A percentile compares a stretch with the other conserved stretches of the same genome.
Evolutionary conservation across 192 early-diverging fungal species (phyloP).

Genomic region (Podila horticola): DNA sequence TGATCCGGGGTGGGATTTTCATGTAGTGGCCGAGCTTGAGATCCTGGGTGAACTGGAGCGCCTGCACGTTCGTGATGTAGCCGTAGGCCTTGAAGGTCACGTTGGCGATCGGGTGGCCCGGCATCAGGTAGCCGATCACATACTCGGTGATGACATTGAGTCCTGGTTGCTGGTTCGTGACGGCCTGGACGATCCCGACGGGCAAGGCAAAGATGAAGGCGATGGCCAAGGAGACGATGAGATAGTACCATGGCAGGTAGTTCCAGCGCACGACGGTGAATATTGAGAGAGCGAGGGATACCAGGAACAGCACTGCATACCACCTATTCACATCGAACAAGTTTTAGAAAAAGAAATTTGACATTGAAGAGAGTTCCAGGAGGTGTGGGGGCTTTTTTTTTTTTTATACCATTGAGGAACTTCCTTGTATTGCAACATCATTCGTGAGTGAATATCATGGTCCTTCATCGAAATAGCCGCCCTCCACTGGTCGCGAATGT

Average conservation of each 20-base stretch:
- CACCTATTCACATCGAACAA: constrained; percentile 1
- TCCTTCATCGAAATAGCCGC: constrained; percentile 41
- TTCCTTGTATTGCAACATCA: constrained; percentile 80
- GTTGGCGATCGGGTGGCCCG: constrained; percentile 59
- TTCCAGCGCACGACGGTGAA: constrained; percentile 22
- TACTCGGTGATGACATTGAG: constrained; percentile 66
- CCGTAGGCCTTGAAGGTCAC: constrained; percentile 69
- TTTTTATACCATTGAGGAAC: constrained; percentile 73
- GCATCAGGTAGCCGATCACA: constrained; percentile 61
- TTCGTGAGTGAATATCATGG: constrained; percentile 72
- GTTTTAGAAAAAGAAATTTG: not conserved
- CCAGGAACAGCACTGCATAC: constrained; percentile 17
- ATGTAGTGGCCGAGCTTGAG: constrained; percentile 72
- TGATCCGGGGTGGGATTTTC: constrained; percentile 67
- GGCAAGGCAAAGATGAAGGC: constrained; percentile 55
- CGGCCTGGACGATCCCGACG: constrained; percentile 59
- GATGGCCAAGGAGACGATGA: constrained; percentile 48
- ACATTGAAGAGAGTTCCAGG: not conserved
- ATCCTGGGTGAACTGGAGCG: constrained; percentile 60
- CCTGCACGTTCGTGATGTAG: constrained; percentile 58
- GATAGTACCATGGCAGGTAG: constrained; percentile 25
- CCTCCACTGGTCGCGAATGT: constrained; percentile 61
- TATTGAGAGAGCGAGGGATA: constrained; percentile 19
- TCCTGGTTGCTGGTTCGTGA: constrained; percentile 57
- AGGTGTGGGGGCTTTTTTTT: not conserved